These are phyloP conservation scores for Nothophoma quercina DNA, from an alignment of 2,329 filamentous ascomycete species.

Conservation along the genomic window DNA sequence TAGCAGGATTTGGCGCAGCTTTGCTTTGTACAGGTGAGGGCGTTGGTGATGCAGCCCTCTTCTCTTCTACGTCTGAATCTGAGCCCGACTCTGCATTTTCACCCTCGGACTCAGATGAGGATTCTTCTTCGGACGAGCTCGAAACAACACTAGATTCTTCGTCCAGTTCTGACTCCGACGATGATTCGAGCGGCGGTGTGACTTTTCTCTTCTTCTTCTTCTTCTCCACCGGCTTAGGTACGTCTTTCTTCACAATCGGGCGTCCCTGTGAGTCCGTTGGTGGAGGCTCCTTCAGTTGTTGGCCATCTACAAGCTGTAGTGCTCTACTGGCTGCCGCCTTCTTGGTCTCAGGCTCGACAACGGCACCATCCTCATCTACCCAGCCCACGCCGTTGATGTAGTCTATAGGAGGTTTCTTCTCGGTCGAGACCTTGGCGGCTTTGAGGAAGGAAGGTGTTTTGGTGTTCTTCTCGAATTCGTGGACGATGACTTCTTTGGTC, in stretches of 20 bases:
- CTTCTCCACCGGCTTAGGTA: slow-evolving; percentile 24
- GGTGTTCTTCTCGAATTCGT: slow-evolving; percentile 87
- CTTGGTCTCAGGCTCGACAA: slow-evolving; percentile 68
- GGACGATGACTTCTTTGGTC: slow-evolving; percentile 69
- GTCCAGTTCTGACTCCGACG: slow-evolving; percentile 32
- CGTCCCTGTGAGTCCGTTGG: slow-evolving; percentile 27
- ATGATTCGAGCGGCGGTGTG: slow-evolving; percentile 33
- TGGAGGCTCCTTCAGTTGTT: slow-evolving; percentile 14
- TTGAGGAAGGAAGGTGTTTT: slow-evolving; percentile 86
- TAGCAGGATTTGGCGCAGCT: slow-evolving; percentile 15
- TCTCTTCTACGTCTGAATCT: slow-evolving; percentile 29
- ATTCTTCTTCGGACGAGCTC: slow-evolving; percentile 44
- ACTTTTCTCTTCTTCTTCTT: slow-evolving; percentile 35
- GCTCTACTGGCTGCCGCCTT: slow-evolving; percentile 45
- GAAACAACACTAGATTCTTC: slow-evolving; percentile 48
- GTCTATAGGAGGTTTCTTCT: slow-evolving; percentile 61
- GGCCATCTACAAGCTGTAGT: slow-evolving; percentile 41
- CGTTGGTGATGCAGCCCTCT: slow-evolving; percentile 25
- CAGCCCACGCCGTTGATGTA: slow-evolving; percentile 89
- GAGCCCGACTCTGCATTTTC: slow-evolving; percentile 32
- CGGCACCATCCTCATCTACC: slow-evolving; percentile 78
- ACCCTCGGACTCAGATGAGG: slow-evolving; percentile 25
- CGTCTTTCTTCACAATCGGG: slow-evolving; percentile 28
- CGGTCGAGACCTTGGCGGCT: slow-evolving; percentile 55
- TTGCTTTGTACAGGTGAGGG: slow-evolving; percentile 19